A percentile compares a stretch with the other conserved stretches of the same genome.
Evolutionary conservation across 2,329 filamentous ascomycete genomes (phyloP).

Genomic region (Tolypocladium guangdongense): DNA sequence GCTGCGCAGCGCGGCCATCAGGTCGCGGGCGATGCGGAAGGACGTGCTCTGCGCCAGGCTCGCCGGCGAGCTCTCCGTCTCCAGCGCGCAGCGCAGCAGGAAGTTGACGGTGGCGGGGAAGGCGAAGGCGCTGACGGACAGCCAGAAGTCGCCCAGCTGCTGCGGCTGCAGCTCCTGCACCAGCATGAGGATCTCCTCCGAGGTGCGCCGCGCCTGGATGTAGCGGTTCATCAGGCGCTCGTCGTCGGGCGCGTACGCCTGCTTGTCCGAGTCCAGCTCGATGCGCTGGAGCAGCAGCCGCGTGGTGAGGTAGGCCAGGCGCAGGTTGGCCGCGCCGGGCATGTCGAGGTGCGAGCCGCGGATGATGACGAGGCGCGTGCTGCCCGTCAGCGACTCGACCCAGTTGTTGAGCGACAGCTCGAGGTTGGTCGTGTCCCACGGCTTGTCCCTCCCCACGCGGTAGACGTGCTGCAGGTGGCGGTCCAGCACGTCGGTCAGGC

Average conservation of each 20-base stretch:
- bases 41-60: slow-evolving; percentile 26
- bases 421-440: slow-evolving; percentile 16
- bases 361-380: slow-evolving; percentile 27
- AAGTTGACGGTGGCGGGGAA: slow-evolving; percentile 40
- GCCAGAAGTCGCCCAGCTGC: slow-evolving; percentile 38
- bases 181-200: slow-evolving; percentile 37
- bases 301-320: slow-evolving; percentile 37
- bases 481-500: slow-evolving; percentile 29
- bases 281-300: slow-evolving; percentile 36
- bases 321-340: slow-evolving; percentile 38
- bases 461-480: slow-evolving; percentile 22
- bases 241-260: slow-evolving; percentile 9
- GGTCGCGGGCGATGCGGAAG: slow-evolving; percentile 29
- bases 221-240: slow-evolving; percentile 19
- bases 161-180: slow-evolving; percentile 31
- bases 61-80: slow-evolving; percentile 25
- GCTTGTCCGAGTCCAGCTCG: slow-evolving; percentile 29
- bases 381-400: slow-evolving; percentile 29
- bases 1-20: slow-evolving; percentile 25
- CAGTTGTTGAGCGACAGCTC: slow-evolving; percentile 30
- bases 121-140: slow-evolving; percentile 34
- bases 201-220: slow-evolving; percentile 29
- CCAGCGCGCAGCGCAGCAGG: slow-evolving; percentile 35
- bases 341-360: slow-evolving; percentile 28
- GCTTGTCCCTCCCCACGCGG: slow-evolving; percentile 17